These are phyloP conservation scores for Nemania bipapillata DNA, from an alignment of 2,329 filamentous ascomycete genomes.

Conservation along the genomic window DNA sequence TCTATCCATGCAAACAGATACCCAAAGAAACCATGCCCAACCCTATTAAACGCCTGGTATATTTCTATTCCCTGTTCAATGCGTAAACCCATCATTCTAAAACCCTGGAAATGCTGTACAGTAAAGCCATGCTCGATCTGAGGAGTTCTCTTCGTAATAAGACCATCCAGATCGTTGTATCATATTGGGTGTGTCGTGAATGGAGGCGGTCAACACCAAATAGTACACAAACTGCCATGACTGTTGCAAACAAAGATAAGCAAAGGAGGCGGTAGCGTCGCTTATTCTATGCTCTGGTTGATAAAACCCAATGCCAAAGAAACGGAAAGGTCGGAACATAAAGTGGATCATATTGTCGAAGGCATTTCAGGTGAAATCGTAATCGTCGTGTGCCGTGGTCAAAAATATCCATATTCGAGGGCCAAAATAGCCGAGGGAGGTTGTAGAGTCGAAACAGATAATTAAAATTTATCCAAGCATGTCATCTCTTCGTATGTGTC, in stretches of 20 bases:
- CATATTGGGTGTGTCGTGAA: constrained; percentile 23
- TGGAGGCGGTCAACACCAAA: constrained; percentile 7
- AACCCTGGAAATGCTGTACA: constrained; percentile 32
- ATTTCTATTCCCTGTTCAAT: constrained; percentile 36
- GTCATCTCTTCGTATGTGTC: constrained; percentile 42
- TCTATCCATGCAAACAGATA: constrained; percentile 28
- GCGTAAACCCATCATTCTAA: constrained; percentile 32
- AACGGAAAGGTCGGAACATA: constrained; percentile 7
- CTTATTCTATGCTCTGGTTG: constrained; percentile 5
- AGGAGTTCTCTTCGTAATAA: constrained; percentile 16
- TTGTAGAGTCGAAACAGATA: not conserved
- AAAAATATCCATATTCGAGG: constrained; percentile 18
- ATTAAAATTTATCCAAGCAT: constrained; percentile 24
- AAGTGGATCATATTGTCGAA: constrained; percentile 21
- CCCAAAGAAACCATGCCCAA: constrained; percentile 10
- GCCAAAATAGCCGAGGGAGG: not conserved
- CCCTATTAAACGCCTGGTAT: constrained; percentile 41
- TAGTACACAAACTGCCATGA: constrained; percentile 19
- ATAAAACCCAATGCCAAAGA: constrained; percentile 23
- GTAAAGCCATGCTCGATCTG: constrained; percentile 24
- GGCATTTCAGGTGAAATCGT: constrained; percentile 32
- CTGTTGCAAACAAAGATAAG: constrained; percentile 1
- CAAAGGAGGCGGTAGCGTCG: constrained; percentile 22
- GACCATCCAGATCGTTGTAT: constrained; percentile 31
- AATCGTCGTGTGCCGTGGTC: constrained; percentile 24